Percentiles rank a stretch among this genome's conserved stretches.
These are phyloP conservation scores for Leptoxyphium fumago DNA, from an alignment of 2,329 filamentous ascomycete genomes.

Conservation along the genomic window DNA sequence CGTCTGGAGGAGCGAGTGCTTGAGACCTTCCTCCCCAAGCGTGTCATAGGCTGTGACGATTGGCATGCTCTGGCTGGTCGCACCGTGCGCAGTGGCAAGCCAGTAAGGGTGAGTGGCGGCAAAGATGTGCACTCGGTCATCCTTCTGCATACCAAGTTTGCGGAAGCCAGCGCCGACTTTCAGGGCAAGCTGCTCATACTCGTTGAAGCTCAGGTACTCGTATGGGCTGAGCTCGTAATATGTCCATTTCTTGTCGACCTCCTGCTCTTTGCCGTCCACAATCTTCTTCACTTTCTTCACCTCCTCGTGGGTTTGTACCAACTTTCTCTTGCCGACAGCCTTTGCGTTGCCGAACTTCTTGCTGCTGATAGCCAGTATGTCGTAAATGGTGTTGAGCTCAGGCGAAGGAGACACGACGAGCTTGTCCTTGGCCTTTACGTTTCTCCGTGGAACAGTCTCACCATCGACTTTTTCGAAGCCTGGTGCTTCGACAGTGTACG, in stretches of 20 bases:
- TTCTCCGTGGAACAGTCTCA: conserved; percentile 71
- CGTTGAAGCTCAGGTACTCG: conserved; percentile 60
- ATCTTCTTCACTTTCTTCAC: conserved; percentile 83
- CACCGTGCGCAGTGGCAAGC: conserved; percentile 57
- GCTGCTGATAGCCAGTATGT: conserved; percentile 59
- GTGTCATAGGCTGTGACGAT: conserved; percentile 95
- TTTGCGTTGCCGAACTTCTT: conserved; percentile 39
- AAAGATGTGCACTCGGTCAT: conserved; percentile 65
- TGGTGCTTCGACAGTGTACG: conserved; percentile 59
- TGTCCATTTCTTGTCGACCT: conserved; percentile 83
- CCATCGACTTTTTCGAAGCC: conserved; percentile 55
- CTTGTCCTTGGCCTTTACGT: conserved; percentile 55
- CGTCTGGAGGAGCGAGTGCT: conserved; percentile 75
- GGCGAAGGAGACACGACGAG: conserved; percentile 51
- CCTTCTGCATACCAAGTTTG: conserved; percentile 53
- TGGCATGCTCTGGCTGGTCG: conserved; percentile 68
- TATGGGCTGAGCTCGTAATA: conserved; percentile 74
- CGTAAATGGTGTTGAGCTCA: conserved; percentile 62
- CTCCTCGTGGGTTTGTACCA: conserved; percentile 67
- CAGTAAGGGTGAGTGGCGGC: conserved; percentile 73
- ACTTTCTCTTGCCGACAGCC: conserved; percentile 49
- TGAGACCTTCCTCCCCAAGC: conserved; percentile 67
- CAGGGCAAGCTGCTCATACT: conserved; percentile 58
- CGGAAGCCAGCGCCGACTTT: conserved; percentile 59
- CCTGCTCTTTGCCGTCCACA: conserved; percentile 61